Evolutionary conservation across 768 basidiomycete species (phyloP).

Genomic region (Obba rivulosa): DNA sequence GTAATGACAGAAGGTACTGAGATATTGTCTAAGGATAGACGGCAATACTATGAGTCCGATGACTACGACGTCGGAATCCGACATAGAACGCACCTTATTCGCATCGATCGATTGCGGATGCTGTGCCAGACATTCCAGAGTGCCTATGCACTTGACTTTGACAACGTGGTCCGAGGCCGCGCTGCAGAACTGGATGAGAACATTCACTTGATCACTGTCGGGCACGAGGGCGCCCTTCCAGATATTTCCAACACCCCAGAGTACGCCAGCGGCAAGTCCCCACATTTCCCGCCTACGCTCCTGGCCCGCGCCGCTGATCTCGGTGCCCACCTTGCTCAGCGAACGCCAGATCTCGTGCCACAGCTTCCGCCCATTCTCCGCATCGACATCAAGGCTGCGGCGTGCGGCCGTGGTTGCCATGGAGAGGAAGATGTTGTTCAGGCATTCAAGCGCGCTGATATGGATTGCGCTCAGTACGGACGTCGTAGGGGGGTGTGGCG

Average conservation of each 20-base stretch:
- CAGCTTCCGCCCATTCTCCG: constrained; percentile 41
- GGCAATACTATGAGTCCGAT: background rate
- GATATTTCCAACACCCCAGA: constrained; percentile 83
- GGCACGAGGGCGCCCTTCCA: constrained; percentile 67
- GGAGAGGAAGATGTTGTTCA: constrained; percentile 86
- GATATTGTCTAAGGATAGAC: constrained; percentile 49
- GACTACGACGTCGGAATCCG: background rate
- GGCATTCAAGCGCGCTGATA: constrained; percentile 78
- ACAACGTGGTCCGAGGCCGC: constrained; percentile 47
- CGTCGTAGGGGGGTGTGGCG: constrained; percentile 83
- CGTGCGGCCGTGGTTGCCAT: constrained; percentile 44
- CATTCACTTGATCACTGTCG: constrained; percentile 51
- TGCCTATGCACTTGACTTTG: constrained; percentile 76
- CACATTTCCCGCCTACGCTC: constrained; percentile 72
- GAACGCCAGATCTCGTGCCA: constrained; percentile 68
- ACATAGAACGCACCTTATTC: constrained; percentile 46
- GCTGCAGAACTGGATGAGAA: constrained; percentile 64
- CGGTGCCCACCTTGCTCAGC: constrained; percentile 52
- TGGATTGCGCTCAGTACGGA: constrained; percentile 82
- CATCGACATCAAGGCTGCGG: constrained; percentile 15
- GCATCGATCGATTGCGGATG: constrained; percentile 54
- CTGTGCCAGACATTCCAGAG: constrained; percentile 82
- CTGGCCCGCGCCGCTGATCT: constrained; percentile 51
- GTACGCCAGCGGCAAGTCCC: constrained; percentile 72
- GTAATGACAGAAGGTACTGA: constrained; percentile 57